These are phyloP conservation scores for Leptosphaerulina australis DNA, from an alignment of 2,329 filamentous ascomycete genomes.

Conservation along the genomic window DNA sequence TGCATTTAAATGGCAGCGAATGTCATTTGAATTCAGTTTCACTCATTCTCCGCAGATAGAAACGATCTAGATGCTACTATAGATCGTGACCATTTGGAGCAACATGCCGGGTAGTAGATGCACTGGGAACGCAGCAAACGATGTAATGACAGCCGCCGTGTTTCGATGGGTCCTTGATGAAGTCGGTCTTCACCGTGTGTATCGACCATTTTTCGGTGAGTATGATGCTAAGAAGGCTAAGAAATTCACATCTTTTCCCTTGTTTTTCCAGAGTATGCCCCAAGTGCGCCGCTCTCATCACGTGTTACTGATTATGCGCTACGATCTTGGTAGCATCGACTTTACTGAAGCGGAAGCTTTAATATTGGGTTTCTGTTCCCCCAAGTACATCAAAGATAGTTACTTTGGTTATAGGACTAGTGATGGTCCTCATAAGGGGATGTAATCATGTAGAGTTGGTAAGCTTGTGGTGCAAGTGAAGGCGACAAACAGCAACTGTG, in stretches of 20 bases:
- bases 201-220: background rate
- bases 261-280: too few species aligned
- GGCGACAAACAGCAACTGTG: background rate
- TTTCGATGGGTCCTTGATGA: background rate
- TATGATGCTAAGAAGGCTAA: background rate
- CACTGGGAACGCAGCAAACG: background rate
- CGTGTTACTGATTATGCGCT: too few species aligned
- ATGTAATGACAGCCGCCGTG: background rate
- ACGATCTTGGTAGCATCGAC: too few species aligned
- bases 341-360: too few species aligned
- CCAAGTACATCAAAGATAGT: too few species aligned
- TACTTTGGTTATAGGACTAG: too few species aligned
- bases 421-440: background rate
- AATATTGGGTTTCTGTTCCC: too few species aligned
- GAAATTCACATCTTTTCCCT: too few species aligned
- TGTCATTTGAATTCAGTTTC: slow-evolving; percentile 6
- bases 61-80: background rate
- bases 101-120: background rate
- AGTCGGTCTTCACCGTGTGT: background rate
- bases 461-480: slow-evolving; percentile 4
- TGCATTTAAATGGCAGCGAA: slow-evolving; percentile 9
- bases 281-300: too few species aligned
- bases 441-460: background rate
- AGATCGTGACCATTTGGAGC: background rate
- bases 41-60: background rate